Conservation (phyloP, 768 basidiomycete species). For the Leucosporidium scottii region DNA sequence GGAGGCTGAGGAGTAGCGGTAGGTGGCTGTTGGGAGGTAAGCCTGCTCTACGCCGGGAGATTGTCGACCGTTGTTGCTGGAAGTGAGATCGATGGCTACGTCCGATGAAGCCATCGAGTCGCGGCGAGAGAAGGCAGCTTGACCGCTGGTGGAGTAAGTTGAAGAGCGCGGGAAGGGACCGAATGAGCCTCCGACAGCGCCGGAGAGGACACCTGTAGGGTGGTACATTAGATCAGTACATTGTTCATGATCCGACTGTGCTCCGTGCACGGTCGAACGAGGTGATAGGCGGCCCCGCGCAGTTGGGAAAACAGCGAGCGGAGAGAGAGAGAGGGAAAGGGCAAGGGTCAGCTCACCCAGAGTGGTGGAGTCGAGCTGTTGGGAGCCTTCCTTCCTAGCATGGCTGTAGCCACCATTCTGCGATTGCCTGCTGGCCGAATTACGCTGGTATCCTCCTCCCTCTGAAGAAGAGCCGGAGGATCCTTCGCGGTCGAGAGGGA, state of each 20-base stretch:
- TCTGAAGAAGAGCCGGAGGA: background rate
- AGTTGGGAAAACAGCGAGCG: too few relatives aligned
- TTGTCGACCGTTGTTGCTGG: too few relatives aligned
- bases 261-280: too few relatives aligned
- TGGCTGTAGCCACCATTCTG: too few relatives aligned
- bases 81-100: slow-evolving; percentile 20
- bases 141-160: slow-evolving; percentile 18
- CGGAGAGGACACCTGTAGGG: slow-evolving; percentile 22
- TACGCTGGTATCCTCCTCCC: too few relatives aligned
- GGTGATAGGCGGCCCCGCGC: too few relatives aligned
- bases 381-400: background rate
- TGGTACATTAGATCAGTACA: too few relatives aligned
- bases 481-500: background rate
- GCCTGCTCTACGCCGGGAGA: too few relatives aligned
- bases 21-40: background rate
- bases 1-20: background rate
- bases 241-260: too few relatives aligned
- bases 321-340: background rate
- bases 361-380: background rate
- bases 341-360: background rate
- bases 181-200: slow-evolving; percentile 22
- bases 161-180: slow-evolving; percentile 34
- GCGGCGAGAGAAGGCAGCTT: slow-evolving; percentile 20
- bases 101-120: slow-evolving; percentile 29
- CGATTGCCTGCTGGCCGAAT: too few relatives aligned